phyloP scores from a whole-genome alignment of 228 moss, liverwort and hornwort species.

The Sphagnum fallax region DNA sequence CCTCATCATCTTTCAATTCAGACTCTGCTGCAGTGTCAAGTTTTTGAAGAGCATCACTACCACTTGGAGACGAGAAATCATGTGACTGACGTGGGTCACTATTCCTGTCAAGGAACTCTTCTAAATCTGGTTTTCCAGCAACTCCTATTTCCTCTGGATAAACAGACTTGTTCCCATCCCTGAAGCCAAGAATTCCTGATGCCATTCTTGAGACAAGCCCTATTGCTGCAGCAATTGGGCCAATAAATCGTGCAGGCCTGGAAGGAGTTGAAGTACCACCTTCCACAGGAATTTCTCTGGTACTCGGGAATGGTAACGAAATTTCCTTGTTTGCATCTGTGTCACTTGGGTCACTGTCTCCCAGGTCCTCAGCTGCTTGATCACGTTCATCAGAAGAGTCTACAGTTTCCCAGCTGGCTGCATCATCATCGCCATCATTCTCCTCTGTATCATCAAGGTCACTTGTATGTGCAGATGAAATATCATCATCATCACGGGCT shows the following conservation, averaged over 20 bases:
- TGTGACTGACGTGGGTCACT: conserved; percentile 37
- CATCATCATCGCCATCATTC: conserved; percentile 47
- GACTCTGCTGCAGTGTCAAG: conserved; percentile 20
- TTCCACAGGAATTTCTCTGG: neutral
- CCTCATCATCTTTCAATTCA: neutral
- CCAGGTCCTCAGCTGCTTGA: conserved; percentile 2
- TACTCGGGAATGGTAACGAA: neutral
- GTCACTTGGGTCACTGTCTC: conserved; percentile 8
- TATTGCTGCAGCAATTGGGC: conserved; percentile 65
- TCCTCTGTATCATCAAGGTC: conserved; percentile 46
- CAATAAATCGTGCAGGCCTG: conserved; percentile 24
- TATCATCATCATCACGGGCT: conserved; percentile 55
- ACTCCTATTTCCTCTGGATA: conserved; percentile 22
- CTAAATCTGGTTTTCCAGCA: conserved; percentile 49
- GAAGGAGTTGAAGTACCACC: conserved; percentile 1
- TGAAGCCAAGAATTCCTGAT: conserved; percentile 64
- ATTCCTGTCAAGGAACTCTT: conserved; percentile 61
- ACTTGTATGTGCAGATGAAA: conserved; percentile 52
- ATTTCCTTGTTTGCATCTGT: neutral
- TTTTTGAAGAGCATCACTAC: conserved; percentile 27
- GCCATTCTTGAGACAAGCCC: conserved; percentile 79
- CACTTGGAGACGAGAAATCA: conserved; percentile 25
- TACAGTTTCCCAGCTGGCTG: conserved; percentile 63
- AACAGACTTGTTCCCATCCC: conserved; percentile 26
- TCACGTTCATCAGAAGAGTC: conserved; percentile 46